Evolutionary conservation across 2,329 filamentous ascomycete genomes (phyloP).

Genomic region (Fusarium floridanum): DNA sequence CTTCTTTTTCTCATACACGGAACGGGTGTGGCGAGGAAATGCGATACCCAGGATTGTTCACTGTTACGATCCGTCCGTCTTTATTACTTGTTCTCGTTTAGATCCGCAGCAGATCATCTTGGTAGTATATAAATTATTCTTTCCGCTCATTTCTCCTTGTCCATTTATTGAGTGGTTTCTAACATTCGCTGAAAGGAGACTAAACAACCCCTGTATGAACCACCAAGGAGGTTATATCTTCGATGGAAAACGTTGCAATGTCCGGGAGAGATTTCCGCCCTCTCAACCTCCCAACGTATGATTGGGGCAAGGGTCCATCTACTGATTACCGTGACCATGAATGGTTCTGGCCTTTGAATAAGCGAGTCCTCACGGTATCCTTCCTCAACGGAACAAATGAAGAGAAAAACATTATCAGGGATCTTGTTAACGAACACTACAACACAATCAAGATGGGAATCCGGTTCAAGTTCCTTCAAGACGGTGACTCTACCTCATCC

Average conservation of each 20-base stretch:
- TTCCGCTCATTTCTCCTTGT: background rate
- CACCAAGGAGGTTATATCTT: background rate
- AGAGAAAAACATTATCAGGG: background rate
- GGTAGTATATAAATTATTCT: background rate
- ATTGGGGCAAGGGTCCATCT: background rate
- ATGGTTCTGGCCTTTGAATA: background rate
- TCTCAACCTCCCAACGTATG: background rate
- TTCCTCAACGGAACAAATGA: background rate
- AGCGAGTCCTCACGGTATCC: background rate
- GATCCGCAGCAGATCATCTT: background rate
- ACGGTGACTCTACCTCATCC: background rate
- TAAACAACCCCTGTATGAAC: background rate
- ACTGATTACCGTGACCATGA: background rate
- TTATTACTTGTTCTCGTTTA: background rate
- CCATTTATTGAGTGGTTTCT: background rate
- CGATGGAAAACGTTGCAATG: background rate
- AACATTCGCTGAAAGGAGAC: background rate
- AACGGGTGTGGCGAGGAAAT: background rate
- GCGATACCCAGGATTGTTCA: background rate
- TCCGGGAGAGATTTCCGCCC: background rate
- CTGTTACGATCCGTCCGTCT: background rate
- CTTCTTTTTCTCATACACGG: too few species aligned
- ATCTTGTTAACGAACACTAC: background rate
- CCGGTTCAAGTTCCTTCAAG: background rate
- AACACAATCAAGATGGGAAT: background rate